Evolutionary conservation across 2,329 filamentous ascomycete genomes (phyloP), one percentile per base, ranked within the genome.

Genomic region (Lachnellula cervina): DNA sequence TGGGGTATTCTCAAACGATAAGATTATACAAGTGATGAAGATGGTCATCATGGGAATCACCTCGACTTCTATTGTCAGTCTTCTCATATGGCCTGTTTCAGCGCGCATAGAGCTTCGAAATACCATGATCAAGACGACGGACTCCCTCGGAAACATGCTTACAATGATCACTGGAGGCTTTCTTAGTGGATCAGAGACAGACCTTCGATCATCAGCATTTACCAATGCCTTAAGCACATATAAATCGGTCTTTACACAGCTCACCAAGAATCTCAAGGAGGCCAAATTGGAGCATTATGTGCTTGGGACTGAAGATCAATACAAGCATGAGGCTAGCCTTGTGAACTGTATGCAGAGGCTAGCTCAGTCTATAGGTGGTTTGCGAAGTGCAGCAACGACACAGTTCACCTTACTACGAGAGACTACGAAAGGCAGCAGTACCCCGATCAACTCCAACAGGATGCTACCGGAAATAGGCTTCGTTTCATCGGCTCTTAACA

Each of bases 251-350:
- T 86, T 91, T 66, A 77, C 80, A 14, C 79, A 83, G 37, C 84
- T 97, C 69, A 83, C 87, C 51, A 89, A 87, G 68, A 87, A 89
- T 58, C 76, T 96, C 13, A 82, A 84, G 60, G 93, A 97, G 70
- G 88, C 92, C 14, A 96, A 93, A 69, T 86, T 90, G 56, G 93
- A 97, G 70, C 89, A 96, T 67, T 96, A 89, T 66, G 75, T 92
- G 2, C 71, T 90, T 4, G 93, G 93, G 1, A 86, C 83, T 2
- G 92, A 96, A 69, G 80, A 80, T 54, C 81, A 93, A 59, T 95
- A 95, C 69, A 79, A 80, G 38, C 79, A 95, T 3, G 89, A 97
- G 66, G 86, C 87, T 61, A 84, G 82, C 23, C 80, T 97, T 4
- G 88, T 93, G 45, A 87, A 90, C 66, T 93, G 89, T 62, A 82